Evolutionary conservation across 306 rosid genomes (phyloP).

Genomic region (Vachellia pachyceras): DNA sequence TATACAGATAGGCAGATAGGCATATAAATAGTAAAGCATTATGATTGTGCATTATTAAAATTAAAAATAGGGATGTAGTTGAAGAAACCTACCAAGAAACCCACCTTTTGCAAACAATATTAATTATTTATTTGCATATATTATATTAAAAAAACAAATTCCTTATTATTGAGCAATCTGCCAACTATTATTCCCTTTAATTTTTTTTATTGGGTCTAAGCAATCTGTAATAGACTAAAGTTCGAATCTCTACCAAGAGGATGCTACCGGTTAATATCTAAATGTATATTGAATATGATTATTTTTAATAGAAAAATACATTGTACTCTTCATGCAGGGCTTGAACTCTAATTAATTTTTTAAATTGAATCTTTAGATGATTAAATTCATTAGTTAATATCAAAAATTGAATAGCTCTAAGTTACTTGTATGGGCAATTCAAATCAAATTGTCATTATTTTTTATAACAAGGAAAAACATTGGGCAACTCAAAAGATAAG

Average conservation of each 20-base stretch:
- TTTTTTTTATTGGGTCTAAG: no score
- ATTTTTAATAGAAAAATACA: no score
- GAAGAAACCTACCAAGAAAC: constrained; percentile 26
- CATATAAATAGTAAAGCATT: neutral
- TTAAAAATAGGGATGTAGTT: constrained; percentile 20
- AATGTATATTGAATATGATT: no score
- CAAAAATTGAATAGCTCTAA: neutral
- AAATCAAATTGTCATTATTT: neutral
- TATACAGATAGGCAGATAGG: neutral
- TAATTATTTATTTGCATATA: constrained; percentile 33
- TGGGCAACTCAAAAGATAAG: neutral
- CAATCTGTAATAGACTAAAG: no score
- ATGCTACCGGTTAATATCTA: no score
- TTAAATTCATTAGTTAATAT: no score
- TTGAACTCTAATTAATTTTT: no score
- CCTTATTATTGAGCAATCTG: neutral
- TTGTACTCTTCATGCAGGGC: no score
- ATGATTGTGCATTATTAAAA: constrained; percentile 30
- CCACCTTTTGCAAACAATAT: constrained; percentile 34
- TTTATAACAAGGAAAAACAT: neutral
- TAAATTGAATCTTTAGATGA: no score
- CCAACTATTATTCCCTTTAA: neutral
- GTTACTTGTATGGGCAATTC: neutral
- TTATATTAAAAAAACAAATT: constrained; percentile 15
- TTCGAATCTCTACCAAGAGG: no score